Conservation (phyloP, 2,329 filamentous ascomycete genomes). For the Rhynchosporium agropyri region DNA sequence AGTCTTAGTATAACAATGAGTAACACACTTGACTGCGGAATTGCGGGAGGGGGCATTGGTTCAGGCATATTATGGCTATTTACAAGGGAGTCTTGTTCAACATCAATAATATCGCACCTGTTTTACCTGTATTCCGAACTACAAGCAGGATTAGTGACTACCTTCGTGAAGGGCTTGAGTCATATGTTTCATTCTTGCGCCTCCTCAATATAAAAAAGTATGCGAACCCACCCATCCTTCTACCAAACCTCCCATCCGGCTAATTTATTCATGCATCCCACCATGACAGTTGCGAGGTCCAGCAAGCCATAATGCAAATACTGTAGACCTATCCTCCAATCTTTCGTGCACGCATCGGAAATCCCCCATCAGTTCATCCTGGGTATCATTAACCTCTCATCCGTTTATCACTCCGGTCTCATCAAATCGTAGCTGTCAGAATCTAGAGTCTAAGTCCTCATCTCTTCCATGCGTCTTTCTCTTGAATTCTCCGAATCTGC, state of each 20-base stretch:
- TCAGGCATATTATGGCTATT: no score
- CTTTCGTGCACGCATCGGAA: conserved; percentile 3
- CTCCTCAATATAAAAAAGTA: conserved; percentile 10
- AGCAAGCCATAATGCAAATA: conserved; percentile 7
- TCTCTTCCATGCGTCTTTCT: conserved; percentile 5
- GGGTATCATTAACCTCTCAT: conserved; percentile 10
- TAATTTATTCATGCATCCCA: not conserved
- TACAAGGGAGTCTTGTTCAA: no score
- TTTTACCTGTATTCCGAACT: no score
- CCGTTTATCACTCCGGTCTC: conserved; percentile 1
- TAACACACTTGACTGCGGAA: no score
- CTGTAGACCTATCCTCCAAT: not conserved
- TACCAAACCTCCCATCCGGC: not conserved
- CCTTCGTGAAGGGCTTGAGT: not conserved
- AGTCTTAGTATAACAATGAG: no score
- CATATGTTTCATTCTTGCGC: not conserved
- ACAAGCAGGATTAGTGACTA: not conserved
- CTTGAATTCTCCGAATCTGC: not conserved
- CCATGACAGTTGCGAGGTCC: not conserved
- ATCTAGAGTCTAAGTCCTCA: conserved; percentile 21
- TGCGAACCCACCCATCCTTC: not conserved
- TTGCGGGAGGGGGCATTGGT: no score
- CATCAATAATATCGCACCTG: no score
- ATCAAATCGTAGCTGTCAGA: conserved; percentile 16
- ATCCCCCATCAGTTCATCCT: conserved; percentile 1